Evolutionary conservation across 2,329 filamentous ascomycete genomes (phyloP).

Genomic region (Microcyclospora pomicola): DNA sequence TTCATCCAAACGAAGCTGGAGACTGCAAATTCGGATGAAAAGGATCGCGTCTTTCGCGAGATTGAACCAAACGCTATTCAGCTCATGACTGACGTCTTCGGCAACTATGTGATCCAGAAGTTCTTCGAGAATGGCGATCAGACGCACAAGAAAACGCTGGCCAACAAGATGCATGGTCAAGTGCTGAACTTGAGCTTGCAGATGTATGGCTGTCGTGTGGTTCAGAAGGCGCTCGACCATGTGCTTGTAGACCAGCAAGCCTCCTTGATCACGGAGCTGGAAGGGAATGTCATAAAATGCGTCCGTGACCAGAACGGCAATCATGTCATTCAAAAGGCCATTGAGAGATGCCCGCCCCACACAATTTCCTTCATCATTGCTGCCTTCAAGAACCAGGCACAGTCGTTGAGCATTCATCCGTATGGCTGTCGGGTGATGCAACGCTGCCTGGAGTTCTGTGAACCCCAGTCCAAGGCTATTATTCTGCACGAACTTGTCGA

Average conservation of each 20-base stretch:
- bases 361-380: conserved; percentile 78
- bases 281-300: conserved; percentile 59
- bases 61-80: conserved; percentile 73
- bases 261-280: conserved; percentile 68
- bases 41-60: conserved; percentile 78
- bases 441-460: conserved; percentile 73
- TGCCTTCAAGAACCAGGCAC: conserved; percentile 62
- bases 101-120: conserved; percentile 97
- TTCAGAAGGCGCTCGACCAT: conserved; percentile 89
- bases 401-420: conserved; percentile 58
- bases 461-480: conserved; percentile 48
- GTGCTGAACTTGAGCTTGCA: conserved; percentile 67
- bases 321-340: conserved; percentile 89
- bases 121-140: conserved; percentile 94
- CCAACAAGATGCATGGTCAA: conserved; percentile 75
- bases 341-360: conserved; percentile 62
- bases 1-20: conserved; percentile 92
- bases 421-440: conserved; percentile 92
- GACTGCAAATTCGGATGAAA: conserved; percentile 88
- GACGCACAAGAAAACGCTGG: conserved; percentile 76
- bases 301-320: conserved; percentile 87
- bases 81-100: conserved; percentile 91
- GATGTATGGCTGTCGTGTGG: conserved; percentile 88
- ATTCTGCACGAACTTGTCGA: conserved; percentile 69
- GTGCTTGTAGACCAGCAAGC: conserved; percentile 86